Percentiles rank a stretch among this genome's conserved stretches.
phyloP scores from a whole-genome alignment of 768 basidiomycete species.

The Dioszegia hungarica region DNA sequence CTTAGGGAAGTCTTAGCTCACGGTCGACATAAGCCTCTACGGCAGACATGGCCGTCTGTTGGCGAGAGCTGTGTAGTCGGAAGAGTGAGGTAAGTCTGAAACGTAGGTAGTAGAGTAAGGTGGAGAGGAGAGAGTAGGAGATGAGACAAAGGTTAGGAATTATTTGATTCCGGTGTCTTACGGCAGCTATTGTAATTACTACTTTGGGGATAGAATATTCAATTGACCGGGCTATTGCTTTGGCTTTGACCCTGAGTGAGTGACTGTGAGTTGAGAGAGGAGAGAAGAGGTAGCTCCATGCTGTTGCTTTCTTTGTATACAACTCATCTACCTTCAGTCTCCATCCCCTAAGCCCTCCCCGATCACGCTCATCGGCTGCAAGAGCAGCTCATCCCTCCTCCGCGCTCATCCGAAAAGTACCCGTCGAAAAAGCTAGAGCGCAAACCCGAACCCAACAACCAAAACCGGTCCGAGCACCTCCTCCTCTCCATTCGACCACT shows the following conservation, averaged over 20 bases:
- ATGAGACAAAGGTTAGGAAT: neutral
- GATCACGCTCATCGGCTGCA: neutral
- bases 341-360: neutral
- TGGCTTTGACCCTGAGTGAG: too few relatives aligned
- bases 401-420: too few relatives aligned
- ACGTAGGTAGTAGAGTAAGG: neutral
- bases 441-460: too few relatives aligned
- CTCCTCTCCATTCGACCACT: neutral
- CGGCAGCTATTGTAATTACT: too few relatives aligned
- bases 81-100: neutral
- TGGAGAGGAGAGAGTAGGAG: neutral
- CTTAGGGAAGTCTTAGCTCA: conserved; percentile 3
- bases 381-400: too few relatives aligned
- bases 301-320: neutral
- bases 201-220: too few relatives aligned
- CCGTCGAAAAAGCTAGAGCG: too few relatives aligned
- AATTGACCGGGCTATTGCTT: too few relatives aligned
- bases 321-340: neutral
- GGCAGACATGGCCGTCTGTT: conserved; percentile 27
- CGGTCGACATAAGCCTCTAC: conserved; percentile 40
- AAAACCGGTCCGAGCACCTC: too few relatives aligned
- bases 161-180: neutral
- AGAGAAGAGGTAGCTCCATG: neutral
- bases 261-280: too few relatives aligned
- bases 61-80: neutral